phyloP scores from a whole-genome alignment of 2,329 filamentous ascomycete species.

The Volutella citrinella region DNA sequence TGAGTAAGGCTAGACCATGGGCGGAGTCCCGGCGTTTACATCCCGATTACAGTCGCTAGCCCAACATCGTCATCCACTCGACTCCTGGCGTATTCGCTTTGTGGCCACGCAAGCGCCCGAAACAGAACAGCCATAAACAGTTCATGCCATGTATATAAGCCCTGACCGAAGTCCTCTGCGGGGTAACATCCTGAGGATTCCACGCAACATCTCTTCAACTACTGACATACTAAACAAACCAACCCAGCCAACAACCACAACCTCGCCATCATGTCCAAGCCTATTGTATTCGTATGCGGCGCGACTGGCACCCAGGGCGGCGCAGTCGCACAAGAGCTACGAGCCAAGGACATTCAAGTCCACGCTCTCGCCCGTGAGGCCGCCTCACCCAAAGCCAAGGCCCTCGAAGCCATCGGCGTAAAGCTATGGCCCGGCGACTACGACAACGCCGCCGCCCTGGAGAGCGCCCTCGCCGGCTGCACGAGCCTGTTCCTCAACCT shows the following conservation, averaged over 20 bases:
- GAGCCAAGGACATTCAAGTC: conserved; percentile 27
- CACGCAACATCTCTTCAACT: not conserved
- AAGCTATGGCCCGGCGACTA: conserved; percentile 32
- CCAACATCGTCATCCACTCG: too few species aligned
- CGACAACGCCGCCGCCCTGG: conserved; percentile 29
- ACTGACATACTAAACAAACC: not conserved
- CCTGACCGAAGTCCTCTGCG: too few species aligned
- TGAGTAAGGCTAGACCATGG: too few species aligned
- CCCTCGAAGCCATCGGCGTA: conserved; percentile 30
- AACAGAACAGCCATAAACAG: too few species aligned
- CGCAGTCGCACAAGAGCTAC: conserved; percentile 33
- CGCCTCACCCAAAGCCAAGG: conserved; percentile 25
- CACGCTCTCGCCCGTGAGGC: conserved; percentile 32
- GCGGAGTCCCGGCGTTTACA: too few species aligned
- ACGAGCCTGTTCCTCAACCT: conserved; percentile 33
- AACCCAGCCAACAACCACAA: conserved; percentile 5
- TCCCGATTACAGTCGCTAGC: too few species aligned
- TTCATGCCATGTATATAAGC: too few species aligned
- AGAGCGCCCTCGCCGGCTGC: conserved; percentile 26
- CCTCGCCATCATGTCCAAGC: conserved; percentile 27
- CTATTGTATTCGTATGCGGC: conserved; percentile 35
- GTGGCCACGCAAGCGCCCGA: too few species aligned
- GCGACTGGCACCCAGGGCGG: conserved; percentile 40
- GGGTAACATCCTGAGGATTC: too few species aligned
- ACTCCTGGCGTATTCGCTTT: too few species aligned